Base-by-base conservation (phyloP, 2,329 filamentous ascomycete genomes). In the Aspergillus fructus region DNA sequence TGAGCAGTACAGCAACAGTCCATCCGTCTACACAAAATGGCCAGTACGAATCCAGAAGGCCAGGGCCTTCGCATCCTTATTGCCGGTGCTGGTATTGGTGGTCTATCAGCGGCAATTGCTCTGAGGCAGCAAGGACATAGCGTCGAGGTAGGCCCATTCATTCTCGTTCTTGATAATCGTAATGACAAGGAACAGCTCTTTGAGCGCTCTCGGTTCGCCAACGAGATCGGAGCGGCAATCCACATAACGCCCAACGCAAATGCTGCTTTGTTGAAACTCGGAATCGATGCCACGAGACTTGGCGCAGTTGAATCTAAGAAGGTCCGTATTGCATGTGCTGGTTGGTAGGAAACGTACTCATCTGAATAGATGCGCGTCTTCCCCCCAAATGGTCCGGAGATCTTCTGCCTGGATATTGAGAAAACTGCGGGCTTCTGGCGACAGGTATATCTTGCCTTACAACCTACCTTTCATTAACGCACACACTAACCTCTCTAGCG, bases 241-340 rank as follows among this genome's bases (percentile, higher is more conserved):
- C 84, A 88, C 64, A 67, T 88, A 4, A 80, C 83, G 0, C 84
- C 86, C 0, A 89, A 89, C 63, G 74, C 79, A 2, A 85, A 86
- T 67, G 82, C 83, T 0, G 69, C 88, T 2, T 72, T 89, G 4
- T 69, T 71, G 11, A 70, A 77, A 33, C 68, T 81, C 49, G 79
- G 79, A 0, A 61, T 82, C 1, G 68, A 71, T 49, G 71, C 76
- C 0, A 73, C 76, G 54, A 66, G 68, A 0, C 73, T 73, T 42
- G 78, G 78, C 2, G 75, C 78, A 54, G 77, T 70, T 60, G 67
- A 49, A 55, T 71, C 59, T 24, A 62, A 71, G 54, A 68, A 49
- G 66, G 51, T 53, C 11, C 4, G 42, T 53, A 30, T 30, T 30
- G 27, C 27, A 30, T 11, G 1, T 30, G 8, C 27, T 11, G 27